Evolutionary conservation across 441 rosid species (phyloP).

Genomic region (Adansonia rubrostipa): DNA sequence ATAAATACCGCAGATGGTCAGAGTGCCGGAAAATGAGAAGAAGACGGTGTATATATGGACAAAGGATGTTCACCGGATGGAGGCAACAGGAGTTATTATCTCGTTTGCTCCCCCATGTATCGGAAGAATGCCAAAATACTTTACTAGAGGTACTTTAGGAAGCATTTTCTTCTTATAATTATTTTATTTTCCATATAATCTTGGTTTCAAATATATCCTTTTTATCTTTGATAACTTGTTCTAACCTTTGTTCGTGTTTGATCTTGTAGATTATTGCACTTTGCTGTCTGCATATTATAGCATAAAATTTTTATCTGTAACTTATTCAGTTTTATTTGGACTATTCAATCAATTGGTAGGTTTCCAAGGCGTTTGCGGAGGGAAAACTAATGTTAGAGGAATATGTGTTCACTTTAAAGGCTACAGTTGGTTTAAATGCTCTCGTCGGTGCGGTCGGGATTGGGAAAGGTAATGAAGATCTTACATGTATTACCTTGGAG

Average conservation of each 20-base stretch:
- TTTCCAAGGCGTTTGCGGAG: constrained; percentile 48
- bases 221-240: neutral
- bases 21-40: constrained; percentile 52
- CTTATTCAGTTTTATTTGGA: neutral
- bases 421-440: constrained; percentile 45
- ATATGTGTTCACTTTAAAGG: constrained; percentile 53
- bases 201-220: neutral
- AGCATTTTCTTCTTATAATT: constrained; percentile 2
- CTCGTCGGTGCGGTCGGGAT: constrained; percentile 58
- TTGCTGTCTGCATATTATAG: too few relatives aligned
- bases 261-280: neutral
- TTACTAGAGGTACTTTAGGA: constrained; percentile 56
- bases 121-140: constrained; percentile 45
- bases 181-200: neutral
- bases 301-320: neutral
- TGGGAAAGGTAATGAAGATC: constrained; percentile 76
- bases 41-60: constrained; percentile 49
- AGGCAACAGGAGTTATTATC: constrained; percentile 62
- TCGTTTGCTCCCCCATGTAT: constrained; percentile 44
- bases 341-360: constrained; percentile 40
- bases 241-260: neutral
- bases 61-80: constrained; percentile 59
- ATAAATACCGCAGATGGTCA: constrained; percentile 57
- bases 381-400: constrained; percentile 53
- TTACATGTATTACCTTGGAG: constrained; percentile 62